phyloP scores from a whole-genome alignment of 2,329 filamentous ascomycete genomes.

The Aspergillus alliaceus region DNA sequence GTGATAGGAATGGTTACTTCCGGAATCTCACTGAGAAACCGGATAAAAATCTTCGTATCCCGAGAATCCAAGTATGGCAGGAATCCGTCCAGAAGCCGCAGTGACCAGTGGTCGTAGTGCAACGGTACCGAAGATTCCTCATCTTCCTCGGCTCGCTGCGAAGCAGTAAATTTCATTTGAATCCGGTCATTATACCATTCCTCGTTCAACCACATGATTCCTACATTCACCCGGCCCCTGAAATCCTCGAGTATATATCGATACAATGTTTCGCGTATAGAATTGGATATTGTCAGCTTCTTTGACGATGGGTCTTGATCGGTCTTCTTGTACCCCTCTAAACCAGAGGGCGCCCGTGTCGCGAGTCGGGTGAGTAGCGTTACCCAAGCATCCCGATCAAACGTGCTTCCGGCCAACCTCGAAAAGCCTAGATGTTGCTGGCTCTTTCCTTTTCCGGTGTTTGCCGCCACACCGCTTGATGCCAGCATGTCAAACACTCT shows the following conservation, averaged over 20 bases:
- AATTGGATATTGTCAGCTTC: slow-evolving; percentile 51
- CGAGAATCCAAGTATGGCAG: slow-evolving; percentile 86
- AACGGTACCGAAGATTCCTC: slow-evolving; percentile 47
- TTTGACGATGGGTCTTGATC: slow-evolving; percentile 26
- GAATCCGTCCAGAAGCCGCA: slow-evolving; percentile 84
- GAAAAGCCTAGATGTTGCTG: slow-evolving; percentile 71
- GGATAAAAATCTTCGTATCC: slow-evolving; percentile 78
- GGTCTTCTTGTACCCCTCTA: slow-evolving; percentile 54
- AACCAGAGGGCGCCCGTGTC: slow-evolving; percentile 71
- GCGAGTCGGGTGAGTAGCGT: slow-evolving; percentile 83
- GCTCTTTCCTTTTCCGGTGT: slow-evolving; percentile 50
- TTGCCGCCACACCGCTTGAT: slow-evolving; percentile 65
- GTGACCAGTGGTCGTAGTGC: slow-evolving; percentile 77
- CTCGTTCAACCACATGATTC: slow-evolving; percentile 91
- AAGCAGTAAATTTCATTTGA: slow-evolving; percentile 46
- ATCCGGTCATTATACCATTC: slow-evolving; percentile 95
- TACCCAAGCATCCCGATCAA: slow-evolving; percentile 87
- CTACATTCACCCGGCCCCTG: slow-evolving; percentile 81
- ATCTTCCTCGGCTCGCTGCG: slow-evolving; percentile 43
- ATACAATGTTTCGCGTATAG: slow-evolving; percentile 78
- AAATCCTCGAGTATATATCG: slow-evolving; percentile 90
- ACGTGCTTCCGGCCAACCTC: slow-evolving; percentile 77
- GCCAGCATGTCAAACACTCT: slow-evolving; percentile 78
- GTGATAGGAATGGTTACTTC: slow-evolving; percentile 72
- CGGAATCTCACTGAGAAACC: slow-evolving; percentile 89